Percentiles rank a stretch among this genome's conserved stretches.
phyloP scores from a whole-genome alignment of 148 eudicot genomes.

The Amaranthus cruentus region DNA sequence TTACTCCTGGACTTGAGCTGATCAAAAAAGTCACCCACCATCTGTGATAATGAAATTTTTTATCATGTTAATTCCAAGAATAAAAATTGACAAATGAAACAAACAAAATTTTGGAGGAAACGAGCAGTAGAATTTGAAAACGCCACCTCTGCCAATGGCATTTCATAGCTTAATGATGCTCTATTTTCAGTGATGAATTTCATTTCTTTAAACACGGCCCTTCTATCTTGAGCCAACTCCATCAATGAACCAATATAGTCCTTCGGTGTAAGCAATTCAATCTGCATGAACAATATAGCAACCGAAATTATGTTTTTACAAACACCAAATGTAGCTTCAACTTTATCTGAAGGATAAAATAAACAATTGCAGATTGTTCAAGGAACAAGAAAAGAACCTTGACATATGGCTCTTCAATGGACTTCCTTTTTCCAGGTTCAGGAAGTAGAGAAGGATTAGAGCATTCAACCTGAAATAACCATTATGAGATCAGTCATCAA shows the following conservation, averaged over 20 bases:
- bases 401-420: conserved; percentile 89
- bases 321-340: conserved; percentile 8
- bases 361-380: background rate
- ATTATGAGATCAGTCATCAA: background rate
- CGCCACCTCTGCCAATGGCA: conserved; percentile 91
- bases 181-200: conserved; percentile 79
- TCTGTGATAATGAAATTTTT: conserved; percentile 37
- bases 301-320: background rate
- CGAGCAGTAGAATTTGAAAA: conserved; percentile 5
- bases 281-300: conserved; percentile 35
- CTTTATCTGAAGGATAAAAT: background rate
- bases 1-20: conserved; percentile 96
- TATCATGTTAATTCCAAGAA: background rate
- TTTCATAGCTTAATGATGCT: conserved; percentile 67
- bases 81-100: conserved; percentile 1
- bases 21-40: conserved; percentile 99
- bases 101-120: background rate
- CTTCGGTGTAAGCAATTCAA: conserved; percentile 92
- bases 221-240: conserved; percentile 96
- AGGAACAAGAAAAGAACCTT: conserved; percentile 45
- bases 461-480: conserved; percentile 64
- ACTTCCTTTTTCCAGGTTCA: conserved; percentile 79
- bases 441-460: conserved; percentile 97
- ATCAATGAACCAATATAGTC: conserved; percentile 92
- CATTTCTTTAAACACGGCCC: conserved; percentile 96